A percentile compares a stretch with the other conserved stretches of the same genome.
Conservation (phyloP, 2,329 filamentous ascomycete species). For the Ceratocystis huliohia region DNA sequence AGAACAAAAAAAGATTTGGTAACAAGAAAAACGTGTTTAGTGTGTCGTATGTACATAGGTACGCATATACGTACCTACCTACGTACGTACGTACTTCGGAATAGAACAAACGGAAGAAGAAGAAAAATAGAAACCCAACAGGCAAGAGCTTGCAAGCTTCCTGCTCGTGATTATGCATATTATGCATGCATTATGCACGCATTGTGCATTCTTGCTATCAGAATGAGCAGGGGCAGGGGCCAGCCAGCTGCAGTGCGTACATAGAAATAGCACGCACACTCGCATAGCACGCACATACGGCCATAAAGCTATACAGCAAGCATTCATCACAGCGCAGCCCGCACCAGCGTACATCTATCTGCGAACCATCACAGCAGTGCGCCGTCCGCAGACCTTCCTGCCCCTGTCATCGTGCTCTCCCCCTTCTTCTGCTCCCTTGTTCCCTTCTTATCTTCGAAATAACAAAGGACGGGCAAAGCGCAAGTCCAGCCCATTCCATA, state of each 20-base stretch:
- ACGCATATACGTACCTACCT: too few relatives aligned
- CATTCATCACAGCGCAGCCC: background rate
- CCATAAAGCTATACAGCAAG: background rate
- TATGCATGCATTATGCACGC: too few relatives aligned
- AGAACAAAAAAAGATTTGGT: background rate
- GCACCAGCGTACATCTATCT: background rate
- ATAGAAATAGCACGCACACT: background rate
- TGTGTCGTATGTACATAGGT: background rate
- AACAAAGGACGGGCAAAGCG: background rate
- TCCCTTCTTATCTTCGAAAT: background rate
- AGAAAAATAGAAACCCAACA: too few relatives aligned
- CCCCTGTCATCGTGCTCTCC: background rate
- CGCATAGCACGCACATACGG: background rate
- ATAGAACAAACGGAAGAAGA: too few relatives aligned
- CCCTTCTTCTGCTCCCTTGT: background rate
- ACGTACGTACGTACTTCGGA: too few relatives aligned
- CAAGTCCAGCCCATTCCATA: background rate
- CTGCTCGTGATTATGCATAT: too few relatives aligned
- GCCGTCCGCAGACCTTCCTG: background rate
- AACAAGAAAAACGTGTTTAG: background rate
- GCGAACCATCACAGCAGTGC: background rate
- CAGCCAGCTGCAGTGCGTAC: background rate
- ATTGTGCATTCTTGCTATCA: too few relatives aligned
- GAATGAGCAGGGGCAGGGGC: background rate
- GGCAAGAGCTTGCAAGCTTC: too few relatives aligned